phyloP scores from a whole-genome alignment of 202 grass and related monocot genomes.

The Schoenoplectus triqueter region DNA sequence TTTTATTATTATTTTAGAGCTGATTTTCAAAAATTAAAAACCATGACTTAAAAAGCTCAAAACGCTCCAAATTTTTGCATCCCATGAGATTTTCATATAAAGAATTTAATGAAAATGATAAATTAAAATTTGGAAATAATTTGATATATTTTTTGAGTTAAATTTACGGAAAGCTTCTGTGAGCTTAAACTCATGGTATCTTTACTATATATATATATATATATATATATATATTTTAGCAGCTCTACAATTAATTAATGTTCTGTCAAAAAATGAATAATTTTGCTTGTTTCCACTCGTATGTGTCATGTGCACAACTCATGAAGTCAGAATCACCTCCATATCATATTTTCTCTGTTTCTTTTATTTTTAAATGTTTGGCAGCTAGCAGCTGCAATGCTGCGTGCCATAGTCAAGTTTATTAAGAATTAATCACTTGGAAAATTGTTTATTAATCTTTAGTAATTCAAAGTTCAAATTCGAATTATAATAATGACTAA shows the following conservation, averaged over 20 bases:
- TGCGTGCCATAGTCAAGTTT: neutral
- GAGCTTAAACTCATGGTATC: too few species aligned
- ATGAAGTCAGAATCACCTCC: neutral
- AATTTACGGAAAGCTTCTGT: too few species aligned
- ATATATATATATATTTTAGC: neutral
- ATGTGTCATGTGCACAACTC: neutral
- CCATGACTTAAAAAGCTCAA: too few species aligned
- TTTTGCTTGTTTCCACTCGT: neutral
- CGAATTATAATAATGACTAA: neutral
- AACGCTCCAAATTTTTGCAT: too few species aligned
- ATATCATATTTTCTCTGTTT: neutral
- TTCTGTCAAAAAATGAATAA: neutral
- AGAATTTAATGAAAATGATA: too few species aligned
- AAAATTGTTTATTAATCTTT: neutral
- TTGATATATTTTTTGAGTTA: too few species aligned
- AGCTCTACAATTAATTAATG: conserved; percentile 18
- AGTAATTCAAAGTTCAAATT: neutral
- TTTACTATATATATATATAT: neutral
- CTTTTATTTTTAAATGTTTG: neutral
- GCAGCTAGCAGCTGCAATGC: neutral
- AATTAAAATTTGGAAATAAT: too few species aligned
- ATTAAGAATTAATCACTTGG: too few species aligned
- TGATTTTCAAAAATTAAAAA: too few species aligned
- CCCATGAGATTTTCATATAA: too few species aligned
- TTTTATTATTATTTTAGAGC: too few species aligned